These are phyloP conservation scores for Symbiodinium natans DNA, from an alignment of 73 alveolate species.

Conservation along the genomic window DNA sequence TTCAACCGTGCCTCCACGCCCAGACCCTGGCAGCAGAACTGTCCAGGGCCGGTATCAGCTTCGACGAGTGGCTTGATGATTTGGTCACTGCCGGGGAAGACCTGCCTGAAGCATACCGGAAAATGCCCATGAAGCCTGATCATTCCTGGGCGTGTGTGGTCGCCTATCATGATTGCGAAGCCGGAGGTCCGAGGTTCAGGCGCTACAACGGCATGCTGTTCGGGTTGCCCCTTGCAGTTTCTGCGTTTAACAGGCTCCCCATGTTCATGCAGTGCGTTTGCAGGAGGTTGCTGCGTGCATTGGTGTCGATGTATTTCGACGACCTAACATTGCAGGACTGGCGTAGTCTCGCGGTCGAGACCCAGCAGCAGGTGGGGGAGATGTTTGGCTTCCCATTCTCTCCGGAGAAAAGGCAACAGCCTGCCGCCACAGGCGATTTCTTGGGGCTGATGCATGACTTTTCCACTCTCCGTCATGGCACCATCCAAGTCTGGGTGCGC, in stretches of 20 bases:
- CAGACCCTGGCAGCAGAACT: background rate
- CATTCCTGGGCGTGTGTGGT: conserved; percentile 16
- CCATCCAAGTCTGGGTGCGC: conserved; percentile 3
- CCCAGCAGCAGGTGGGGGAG: background rate
- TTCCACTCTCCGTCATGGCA: background rate
- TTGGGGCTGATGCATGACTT: background rate
- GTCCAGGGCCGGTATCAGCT: background rate
- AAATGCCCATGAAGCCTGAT: background rate
- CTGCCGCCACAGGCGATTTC: background rate
- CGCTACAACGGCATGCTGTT: conserved; percentile 7
- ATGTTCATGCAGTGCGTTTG: background rate
- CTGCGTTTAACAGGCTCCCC: background rate
- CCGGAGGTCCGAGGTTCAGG: background rate
- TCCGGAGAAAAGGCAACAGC: background rate
- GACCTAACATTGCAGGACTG: conserved; percentile 7
- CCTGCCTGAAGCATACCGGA: conserved; percentile 11
- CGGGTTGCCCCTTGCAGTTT: conserved; percentile 4
- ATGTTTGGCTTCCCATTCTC: conserved; percentile 7
- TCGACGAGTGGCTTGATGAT: background rate
- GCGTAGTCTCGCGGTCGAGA: background rate
- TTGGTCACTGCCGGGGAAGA: conserved; percentile 14
- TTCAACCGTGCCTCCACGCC: conserved; percentile 21
- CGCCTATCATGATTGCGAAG: background rate
- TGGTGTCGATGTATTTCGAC: background rate
- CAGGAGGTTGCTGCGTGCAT: background rate